Conservation (phyloP, 306 rosid genomes). For the Malus sieversii region DNA sequence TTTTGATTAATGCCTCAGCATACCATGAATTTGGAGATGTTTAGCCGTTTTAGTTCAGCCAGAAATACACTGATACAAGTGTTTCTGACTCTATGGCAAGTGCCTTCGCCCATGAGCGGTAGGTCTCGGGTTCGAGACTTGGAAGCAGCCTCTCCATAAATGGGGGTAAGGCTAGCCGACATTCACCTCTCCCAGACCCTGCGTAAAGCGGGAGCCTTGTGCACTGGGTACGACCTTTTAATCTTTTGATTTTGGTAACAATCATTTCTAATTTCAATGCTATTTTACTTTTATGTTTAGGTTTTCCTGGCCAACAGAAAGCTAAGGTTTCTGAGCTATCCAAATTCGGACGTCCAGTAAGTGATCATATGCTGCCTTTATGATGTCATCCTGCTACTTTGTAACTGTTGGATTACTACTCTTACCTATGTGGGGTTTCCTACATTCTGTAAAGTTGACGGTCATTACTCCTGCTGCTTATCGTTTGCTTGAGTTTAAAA, state of each 20-base stretch:
- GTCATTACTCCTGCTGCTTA: neutral
- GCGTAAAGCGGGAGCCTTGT: too few species aligned
- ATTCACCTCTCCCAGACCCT: too few species aligned
- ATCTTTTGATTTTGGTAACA: neutral
- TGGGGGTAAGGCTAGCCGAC: too few species aligned
- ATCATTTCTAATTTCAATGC: neutral
- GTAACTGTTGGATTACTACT: neutral
- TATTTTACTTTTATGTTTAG: conserved; percentile 30
- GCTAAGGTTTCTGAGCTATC: conserved; percentile 68
- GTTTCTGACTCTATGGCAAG: neutral
- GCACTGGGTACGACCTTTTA: too few species aligned
- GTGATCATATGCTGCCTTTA: conserved; percentile 21
- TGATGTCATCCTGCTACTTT: conserved; percentile 7
- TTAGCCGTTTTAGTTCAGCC: neutral
- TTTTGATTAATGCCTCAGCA: neutral
- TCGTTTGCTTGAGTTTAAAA: neutral
- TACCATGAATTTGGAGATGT: neutral
- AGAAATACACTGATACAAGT: neutral
- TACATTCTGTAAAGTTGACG: neutral
- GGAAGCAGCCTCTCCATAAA: too few species aligned
- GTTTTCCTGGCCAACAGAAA: conserved; percentile 73
- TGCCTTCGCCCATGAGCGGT: too few species aligned
- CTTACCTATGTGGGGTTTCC: neutral
- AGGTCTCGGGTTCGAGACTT: too few species aligned
- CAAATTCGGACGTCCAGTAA: conserved; percentile 92